Base-by-base conservation (phyloP, 1,284 basidiomycete genomes). In the Ceratorhiza oryzae-sativae region DNA sequence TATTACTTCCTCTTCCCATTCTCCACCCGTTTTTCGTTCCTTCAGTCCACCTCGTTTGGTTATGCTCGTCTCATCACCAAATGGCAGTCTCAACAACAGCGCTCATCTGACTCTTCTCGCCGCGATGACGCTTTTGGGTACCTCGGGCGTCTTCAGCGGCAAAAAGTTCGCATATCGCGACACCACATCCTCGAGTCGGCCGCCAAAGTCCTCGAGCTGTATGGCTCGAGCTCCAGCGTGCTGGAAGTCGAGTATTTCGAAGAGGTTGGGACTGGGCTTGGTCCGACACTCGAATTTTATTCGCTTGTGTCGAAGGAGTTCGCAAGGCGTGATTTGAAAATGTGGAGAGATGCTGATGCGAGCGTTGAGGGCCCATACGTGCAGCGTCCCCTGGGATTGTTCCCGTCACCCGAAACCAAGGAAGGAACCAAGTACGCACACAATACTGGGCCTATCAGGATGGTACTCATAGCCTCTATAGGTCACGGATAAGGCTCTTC, bases 1-100 rank as follows among this genome's bases (percentile, higher is more conserved):
- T 98, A 97, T 85, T 92, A 97, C 0, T 99, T 99, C 89, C 86
- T 99, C 23, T 99, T 99, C 86, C 96, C 97, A 2, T 98, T 99
- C 81, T 92, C 97, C 62, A 96, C 95, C 8, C 91, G 97, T 36
- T 98, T 97, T 82, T 91, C 93, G 74, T 99, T 98, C 86, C 83
- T 99, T 23, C 96, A 98, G 81, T 96, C 94, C 6, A 98, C 96
- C 0, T 95, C 96, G 2, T 98, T 99, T 77, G 97, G 97, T 67
- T 98, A 98, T 79, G 94, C 94, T 0, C 91, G 96, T 12, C 86
- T 98, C 25, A 95, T 98, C 74, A 83, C 93, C 68, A 93, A 93
- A 79, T 92, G 92, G 91, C 90, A 97, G 81, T 93, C 90, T 76
- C 90, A 93, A 75, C 90, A 92, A 79, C 85, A 80, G 70, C 88